Conservation (phyloP, 495 filamentous ascomycete species). For the Beverwykella pulmonaria region DNA sequence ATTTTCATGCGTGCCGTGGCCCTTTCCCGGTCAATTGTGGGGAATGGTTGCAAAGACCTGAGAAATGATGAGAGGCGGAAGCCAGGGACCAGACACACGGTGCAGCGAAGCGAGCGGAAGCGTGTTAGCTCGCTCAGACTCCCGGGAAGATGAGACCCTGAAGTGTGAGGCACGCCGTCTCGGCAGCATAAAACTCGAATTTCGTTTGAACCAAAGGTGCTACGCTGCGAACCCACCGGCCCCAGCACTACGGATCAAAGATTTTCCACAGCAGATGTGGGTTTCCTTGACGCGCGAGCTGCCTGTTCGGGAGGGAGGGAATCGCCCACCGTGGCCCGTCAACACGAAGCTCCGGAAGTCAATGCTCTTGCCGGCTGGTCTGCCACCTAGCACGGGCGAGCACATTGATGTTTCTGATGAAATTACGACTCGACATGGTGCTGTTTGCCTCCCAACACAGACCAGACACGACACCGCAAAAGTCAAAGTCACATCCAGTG, state of each 20-base stretch:
- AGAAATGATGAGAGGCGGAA: constrained; percentile 2
- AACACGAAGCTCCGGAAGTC: neutral
- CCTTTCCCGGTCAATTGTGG: neutral
- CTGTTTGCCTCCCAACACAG: neutral
- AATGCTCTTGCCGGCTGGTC: neutral
- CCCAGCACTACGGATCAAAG: constrained; percentile 1
- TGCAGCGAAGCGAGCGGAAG: neutral
- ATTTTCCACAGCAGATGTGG: neutral
- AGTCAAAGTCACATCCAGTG: no score
- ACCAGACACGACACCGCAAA: neutral
- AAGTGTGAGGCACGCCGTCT: neutral
- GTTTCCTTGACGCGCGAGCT: neutral
- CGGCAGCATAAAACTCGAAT: constrained; percentile 26
- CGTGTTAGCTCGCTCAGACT: constrained; percentile 9
- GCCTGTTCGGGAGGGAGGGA: neutral
- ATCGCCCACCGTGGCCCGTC: neutral
- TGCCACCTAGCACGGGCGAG: constrained; percentile 15
- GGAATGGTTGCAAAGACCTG: neutral
- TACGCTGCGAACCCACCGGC: neutral
- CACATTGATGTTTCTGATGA: constrained; percentile 9
- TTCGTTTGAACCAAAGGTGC: constrained; percentile 14
- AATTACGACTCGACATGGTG: constrained; percentile 20
- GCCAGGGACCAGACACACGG: constrained; percentile 18
- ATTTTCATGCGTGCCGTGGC: neutral
- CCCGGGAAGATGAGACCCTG: neutral